Percentiles rank a stretch among this genome's conserved stretches.
Evolutionary conservation across 306 rosid species (phyloP).

Genomic region (Medicago lupulina): DNA sequence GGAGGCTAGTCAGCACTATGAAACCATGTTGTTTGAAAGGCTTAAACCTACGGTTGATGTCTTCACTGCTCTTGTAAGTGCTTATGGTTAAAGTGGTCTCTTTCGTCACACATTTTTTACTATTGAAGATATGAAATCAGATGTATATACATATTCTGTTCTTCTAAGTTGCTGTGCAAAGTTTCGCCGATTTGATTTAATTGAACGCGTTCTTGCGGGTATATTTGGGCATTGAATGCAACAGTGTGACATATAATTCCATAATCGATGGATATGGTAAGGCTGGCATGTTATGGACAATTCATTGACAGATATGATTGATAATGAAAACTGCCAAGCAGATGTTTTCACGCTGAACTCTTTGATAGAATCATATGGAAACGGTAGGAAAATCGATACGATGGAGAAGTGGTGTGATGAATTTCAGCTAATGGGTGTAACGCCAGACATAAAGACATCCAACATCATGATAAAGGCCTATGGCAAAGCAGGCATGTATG

Average conservation of each 20-base stretch:
- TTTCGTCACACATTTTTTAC: conserved; percentile 69
- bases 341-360: conserved; percentile 84
- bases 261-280: conserved; percentile 83
- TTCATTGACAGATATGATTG: conserved; percentile 75
- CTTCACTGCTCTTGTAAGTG: conserved; percentile 85
- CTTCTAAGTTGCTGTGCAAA: conserved; percentile 73
- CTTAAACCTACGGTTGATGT: conserved; percentile 80
- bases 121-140: conserved; percentile 85
- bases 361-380: conserved; percentile 73
- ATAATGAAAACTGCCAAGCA: conserved; percentile 70
- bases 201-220: conserved; percentile 59
- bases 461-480: conserved; percentile 81
- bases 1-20: conserved; percentile 70
- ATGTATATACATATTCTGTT: conserved; percentile 73
- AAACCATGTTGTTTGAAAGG: conserved; percentile 81
- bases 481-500: conserved; percentile 75
- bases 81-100: conserved; percentile 75
- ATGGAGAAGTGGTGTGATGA: conserved; percentile 95
- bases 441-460: conserved; percentile 78
- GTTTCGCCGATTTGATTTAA: conserved; percentile 64
- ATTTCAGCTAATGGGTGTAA: conserved; percentile 79
- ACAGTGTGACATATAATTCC: conserved; percentile 74
- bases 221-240: conserved; percentile 69
- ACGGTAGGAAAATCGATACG: conserved; percentile 63
- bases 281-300: conserved; percentile 89